Conservation (phyloP, 805 yeast genomes). For the Nakazawaea sp. region DNA sequence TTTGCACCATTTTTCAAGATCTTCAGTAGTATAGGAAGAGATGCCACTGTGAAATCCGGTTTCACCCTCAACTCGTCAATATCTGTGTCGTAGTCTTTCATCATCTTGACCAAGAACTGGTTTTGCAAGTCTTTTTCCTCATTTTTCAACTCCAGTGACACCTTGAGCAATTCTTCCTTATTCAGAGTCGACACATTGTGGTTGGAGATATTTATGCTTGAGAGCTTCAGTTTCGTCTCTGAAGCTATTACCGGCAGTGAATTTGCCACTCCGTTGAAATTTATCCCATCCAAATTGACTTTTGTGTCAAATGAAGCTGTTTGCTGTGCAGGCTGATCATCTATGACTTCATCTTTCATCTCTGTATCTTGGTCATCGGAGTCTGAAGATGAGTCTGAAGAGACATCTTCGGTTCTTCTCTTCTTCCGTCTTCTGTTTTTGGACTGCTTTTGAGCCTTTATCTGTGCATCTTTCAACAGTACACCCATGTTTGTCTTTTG, state of each 20-base stretch:
- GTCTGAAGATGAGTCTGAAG: slow-evolving; percentile 37
- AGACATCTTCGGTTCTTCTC: slow-evolving; percentile 77
- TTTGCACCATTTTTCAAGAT: slow-evolving; percentile 52
- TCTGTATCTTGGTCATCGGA: slow-evolving; percentile 19
- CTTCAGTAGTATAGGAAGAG: slow-evolving; percentile 50
- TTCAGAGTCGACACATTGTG: slow-evolving; percentile 2
- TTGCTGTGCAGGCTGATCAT: too few relatives aligned
- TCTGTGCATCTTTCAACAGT: slow-evolving; percentile 6
- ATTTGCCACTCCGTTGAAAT: slow-evolving; percentile 19
- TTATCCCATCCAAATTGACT: slow-evolving; percentile 17
- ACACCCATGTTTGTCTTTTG: slow-evolving; percentile 3
- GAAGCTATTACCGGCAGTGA: slow-evolving; percentile 12
- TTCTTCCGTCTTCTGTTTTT: slow-evolving; percentile 57
- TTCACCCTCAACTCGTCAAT: slow-evolving; percentile 52
- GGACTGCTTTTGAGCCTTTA: not conserved
- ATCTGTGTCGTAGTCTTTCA: slow-evolving; percentile 54
- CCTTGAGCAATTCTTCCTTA: slow-evolving; percentile 10
- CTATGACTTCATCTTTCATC: too few relatives aligned
- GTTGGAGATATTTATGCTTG: slow-evolving; percentile 12
- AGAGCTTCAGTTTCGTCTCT: slow-evolving; percentile 14
- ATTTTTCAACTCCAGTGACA: slow-evolving; percentile 21
- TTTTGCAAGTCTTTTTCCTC: slow-evolving; percentile 32
- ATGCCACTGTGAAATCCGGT: slow-evolving; percentile 54
- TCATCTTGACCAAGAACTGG: slow-evolving; percentile 47
- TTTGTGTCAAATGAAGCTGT: slow-evolving; percentile 3